These are phyloP conservation scores for Solanum clarkiae DNA, from an alignment of 257 asterid species.

Conservation along the genomic window DNA sequence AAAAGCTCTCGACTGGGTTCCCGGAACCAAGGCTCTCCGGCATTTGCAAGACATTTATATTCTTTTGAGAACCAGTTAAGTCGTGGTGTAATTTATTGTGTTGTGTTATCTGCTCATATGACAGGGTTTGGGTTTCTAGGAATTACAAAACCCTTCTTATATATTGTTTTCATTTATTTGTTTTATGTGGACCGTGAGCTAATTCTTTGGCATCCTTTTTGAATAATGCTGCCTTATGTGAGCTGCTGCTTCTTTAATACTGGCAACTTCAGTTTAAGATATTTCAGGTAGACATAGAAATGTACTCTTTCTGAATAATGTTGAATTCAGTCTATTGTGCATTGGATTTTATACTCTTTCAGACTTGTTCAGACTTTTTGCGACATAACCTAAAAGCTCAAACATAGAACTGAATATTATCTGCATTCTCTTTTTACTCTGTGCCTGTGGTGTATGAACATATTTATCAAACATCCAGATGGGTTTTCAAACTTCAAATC, in stretches of 20 bases:
- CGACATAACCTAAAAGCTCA: background rate
- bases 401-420: background rate
- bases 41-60: slow-evolving; percentile 11
- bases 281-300: background rate
- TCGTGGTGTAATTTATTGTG: slow-evolving; percentile 20
- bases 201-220: background rate
- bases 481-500: background rate
- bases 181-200: background rate
- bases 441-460: background rate
- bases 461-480: background rate
- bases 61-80: slow-evolving; percentile 33
- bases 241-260: background rate
- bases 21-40: slow-evolving; percentile 23
- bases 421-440: background rate
- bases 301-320: background rate
- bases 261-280: background rate
- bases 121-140: slow-evolving; percentile 3
- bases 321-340: background rate
- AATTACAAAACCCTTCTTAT: background rate
- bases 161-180: slow-evolving; percentile 4
- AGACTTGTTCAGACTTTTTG: background rate
- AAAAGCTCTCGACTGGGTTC: slow-evolving; percentile 32
- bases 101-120: background rate
- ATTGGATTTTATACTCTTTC: background rate
- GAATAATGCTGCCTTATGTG: background rate